Conservation (phyloP, 805 yeast genomes). For the Blastobotrys chiropterorum region DNA sequence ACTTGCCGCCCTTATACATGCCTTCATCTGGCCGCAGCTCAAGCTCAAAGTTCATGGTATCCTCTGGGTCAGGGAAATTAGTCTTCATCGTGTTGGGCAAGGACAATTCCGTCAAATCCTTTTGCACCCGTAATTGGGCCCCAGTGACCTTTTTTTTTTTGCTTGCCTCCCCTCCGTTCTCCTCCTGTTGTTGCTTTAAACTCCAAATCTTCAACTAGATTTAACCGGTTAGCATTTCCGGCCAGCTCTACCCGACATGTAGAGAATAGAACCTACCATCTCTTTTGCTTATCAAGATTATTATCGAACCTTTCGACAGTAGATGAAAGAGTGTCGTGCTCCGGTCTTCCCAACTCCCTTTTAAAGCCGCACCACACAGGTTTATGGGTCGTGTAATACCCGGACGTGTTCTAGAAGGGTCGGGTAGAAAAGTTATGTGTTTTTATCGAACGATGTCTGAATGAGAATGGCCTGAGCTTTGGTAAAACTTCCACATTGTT, state of each 20-base stretch:
- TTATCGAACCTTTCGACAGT: neutral
- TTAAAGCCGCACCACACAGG: too few species aligned
- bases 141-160: slow-evolving; percentile 39
- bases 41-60: slow-evolving; percentile 58
- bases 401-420: too few species aligned
- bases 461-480: too few species aligned
- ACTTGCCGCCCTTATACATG: slow-evolving; percentile 59
- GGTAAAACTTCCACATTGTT: too few species aligned
- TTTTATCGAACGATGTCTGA: too few species aligned
- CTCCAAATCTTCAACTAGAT: slow-evolving; percentile 51
- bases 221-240: neutral
- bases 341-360: too few species aligned
- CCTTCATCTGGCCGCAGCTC: slow-evolving; percentile 65
- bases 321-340: too few species aligned
- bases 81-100: slow-evolving; percentile 53
- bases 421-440: too few species aligned
- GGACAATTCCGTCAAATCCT: slow-evolving; percentile 62
- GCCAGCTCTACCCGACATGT: neutral
- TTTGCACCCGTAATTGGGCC: slow-evolving; percentile 71
- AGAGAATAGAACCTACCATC: neutral
- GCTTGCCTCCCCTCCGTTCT: slow-evolving; percentile 22
- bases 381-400: too few species aligned
- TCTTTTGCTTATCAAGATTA: neutral
- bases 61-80: slow-evolving; percentile 44
- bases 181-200: slow-evolving; percentile 49